A percentile compares a stretch with the other conserved stretches of the same genome.
Conservation (phyloP, 257 asterid species). For the Ballota nigra region DNA sequence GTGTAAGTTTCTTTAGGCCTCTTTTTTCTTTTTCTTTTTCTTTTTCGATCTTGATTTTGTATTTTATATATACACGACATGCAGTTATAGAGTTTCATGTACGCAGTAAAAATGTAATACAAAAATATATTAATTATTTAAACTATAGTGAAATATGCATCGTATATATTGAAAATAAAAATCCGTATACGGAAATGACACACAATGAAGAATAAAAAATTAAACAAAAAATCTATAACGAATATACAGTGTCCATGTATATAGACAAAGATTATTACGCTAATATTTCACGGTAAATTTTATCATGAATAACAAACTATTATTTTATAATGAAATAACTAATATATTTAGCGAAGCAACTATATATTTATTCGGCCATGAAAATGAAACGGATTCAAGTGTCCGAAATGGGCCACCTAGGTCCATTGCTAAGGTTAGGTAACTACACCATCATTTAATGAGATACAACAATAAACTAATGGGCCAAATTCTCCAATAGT, state of each 20-base stretch:
- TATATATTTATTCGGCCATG: no score
- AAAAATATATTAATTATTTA: no score
- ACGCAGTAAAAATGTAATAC: background rate
- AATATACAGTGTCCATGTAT: no score
- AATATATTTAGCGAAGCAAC: no score
- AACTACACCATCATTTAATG: background rate
- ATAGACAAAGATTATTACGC: no score
- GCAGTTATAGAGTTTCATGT: background rate
- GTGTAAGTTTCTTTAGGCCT: background rate
- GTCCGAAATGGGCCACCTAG: background rate
- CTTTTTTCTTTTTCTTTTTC: background rate
- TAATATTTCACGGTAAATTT: no score
- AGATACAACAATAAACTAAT: background rate
- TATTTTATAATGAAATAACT: no score
- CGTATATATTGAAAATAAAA: no score
- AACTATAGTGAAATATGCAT: no score
- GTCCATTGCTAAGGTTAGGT: conserved; percentile 13
- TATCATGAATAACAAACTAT: no score
- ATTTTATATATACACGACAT: background rate
- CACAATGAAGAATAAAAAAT: no score
- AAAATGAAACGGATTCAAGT: background rate
- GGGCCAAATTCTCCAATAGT: background rate
- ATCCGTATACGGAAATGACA: no score
- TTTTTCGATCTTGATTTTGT: background rate
- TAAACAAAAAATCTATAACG: background rate